Evolutionary conservation across 1,284 basidiomycete species (phyloP).

Genomic region (Apiotrichum porosum): DNA sequence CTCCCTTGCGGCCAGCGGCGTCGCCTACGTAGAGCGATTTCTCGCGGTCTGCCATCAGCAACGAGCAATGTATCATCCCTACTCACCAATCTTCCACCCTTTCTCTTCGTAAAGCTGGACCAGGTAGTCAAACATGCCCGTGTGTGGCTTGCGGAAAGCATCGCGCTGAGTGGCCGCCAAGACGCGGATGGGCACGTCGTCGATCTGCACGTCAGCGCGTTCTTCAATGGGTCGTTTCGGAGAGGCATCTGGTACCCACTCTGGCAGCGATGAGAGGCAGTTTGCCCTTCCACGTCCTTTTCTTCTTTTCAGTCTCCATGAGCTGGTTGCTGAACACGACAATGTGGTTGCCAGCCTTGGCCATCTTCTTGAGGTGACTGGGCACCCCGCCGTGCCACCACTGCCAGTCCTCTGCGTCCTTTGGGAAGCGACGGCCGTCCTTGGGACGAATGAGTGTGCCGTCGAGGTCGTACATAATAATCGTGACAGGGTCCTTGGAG

Average conservation of each 20-base stretch:
- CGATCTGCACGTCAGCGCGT: slow-evolving; percentile 7
- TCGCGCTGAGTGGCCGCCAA: slow-evolving; percentile 65
- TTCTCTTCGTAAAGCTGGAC: slow-evolving; percentile 59
- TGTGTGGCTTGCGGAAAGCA: slow-evolving; percentile 78
- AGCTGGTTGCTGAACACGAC: slow-evolving; percentile 75
- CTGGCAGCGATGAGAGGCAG: slow-evolving; percentile 62
- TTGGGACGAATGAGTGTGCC: slow-evolving; percentile 72
- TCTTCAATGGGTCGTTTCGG: too few relatives aligned
- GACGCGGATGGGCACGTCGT: slow-evolving; percentile 64
- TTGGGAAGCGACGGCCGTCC: slow-evolving; percentile 53
- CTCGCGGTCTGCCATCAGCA: slow-evolving; percentile 55
- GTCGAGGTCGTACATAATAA: slow-evolving; percentile 82
- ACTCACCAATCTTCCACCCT: slow-evolving; percentile 62
- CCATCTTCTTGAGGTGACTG: slow-evolving; percentile 58
- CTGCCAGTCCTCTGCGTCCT: slow-evolving; percentile 57
- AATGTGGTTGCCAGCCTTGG: slow-evolving; percentile 66
- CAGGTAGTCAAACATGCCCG: slow-evolving; percentile 77
- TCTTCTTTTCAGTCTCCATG: slow-evolving; percentile 30
- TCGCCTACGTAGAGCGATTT: slow-evolving; percentile 80
- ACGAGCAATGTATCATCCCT: too few relatives aligned
- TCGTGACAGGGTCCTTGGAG: slow-evolving; percentile 47
- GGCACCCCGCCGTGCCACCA: slow-evolving; percentile 74
- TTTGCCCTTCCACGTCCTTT: slow-evolving; percentile 68
- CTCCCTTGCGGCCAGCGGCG: slow-evolving; percentile 58
- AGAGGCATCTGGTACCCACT: slow-evolving; percentile 54